phyloP scores from a whole-genome alignment of 306 rosid species.

The Acacia confusa region DNA sequence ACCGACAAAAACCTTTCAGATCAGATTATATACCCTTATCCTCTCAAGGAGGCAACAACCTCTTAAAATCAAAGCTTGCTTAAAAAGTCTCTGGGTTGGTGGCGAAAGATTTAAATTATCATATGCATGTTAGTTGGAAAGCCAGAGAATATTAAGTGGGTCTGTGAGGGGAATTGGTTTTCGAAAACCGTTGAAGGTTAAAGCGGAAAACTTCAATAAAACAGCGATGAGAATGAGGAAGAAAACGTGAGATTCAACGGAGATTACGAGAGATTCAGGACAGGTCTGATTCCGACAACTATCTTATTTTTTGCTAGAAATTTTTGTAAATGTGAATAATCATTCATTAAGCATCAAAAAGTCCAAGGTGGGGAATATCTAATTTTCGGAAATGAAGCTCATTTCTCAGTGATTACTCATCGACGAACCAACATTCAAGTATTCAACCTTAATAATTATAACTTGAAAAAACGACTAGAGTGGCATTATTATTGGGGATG shows the following conservation, averaged over 20 bases:
- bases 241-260: neutral
- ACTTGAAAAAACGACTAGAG: too few species aligned
- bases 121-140: neutral
- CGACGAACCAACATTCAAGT: neutral
- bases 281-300: constrained; percentile 21
- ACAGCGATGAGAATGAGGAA: neutral
- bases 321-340: neutral
- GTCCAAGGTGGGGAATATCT: neutral
- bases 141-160: neutral
- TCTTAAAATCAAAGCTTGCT: constrained; percentile 15
- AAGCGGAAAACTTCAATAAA: constrained; percentile 5
- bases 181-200: constrained; percentile 14
- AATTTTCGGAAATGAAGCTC: neutral
- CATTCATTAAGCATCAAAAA: constrained; percentile 17
- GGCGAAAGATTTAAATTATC: neutral
- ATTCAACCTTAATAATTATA: too few species aligned
- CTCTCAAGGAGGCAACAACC: constrained; percentile 9
- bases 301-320: neutral
- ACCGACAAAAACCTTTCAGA: constrained; percentile 35
- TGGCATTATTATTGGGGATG: too few species aligned
- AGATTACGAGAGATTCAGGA: neutral
- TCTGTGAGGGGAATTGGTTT: constrained; percentile 9
- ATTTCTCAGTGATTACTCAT: neutral
- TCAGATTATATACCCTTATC: neutral
- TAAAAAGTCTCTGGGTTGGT: neutral